Evolutionary conservation across 495 filamentous ascomycete species (phyloP).

Genomic region (Penicillium samsonianum): DNA sequence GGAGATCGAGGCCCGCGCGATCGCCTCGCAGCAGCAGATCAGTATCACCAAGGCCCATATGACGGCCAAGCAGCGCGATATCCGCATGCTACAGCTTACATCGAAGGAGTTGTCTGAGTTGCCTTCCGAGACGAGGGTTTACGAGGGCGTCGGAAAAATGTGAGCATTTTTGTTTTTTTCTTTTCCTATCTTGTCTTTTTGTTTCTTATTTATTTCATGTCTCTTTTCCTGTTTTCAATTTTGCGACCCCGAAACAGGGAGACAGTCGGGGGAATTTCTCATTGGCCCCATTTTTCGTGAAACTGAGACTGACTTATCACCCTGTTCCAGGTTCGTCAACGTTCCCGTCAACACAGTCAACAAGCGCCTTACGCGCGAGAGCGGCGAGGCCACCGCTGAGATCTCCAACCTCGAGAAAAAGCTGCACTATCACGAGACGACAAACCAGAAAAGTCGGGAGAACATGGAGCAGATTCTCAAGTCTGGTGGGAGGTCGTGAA

Average conservation of each 20-base stretch:
- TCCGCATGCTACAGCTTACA: constrained; percentile 86
- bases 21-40: constrained; percentile 89
- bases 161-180: constrained; percentile 44
- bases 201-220: background rate
- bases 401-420: constrained; percentile 82
- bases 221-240: background rate
- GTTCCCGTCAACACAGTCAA: constrained; percentile 72
- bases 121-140: constrained; percentile 78
- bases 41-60: constrained; percentile 83
- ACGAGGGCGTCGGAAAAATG: constrained; percentile 98
- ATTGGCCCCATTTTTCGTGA: background rate
- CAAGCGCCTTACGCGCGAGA: constrained; percentile 73
- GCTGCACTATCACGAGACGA: constrained; percentile 90
- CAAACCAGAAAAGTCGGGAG: constrained; percentile 86
- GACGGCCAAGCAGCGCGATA: constrained; percentile 81
- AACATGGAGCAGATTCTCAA: constrained; percentile 85
- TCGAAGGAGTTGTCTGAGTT: constrained; percentile 75
- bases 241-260: background rate
- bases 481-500: constrained; percentile 47
- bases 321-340: constrained; percentile 72
- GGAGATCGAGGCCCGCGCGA: constrained; percentile 89
- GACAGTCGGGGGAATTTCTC: background rate
- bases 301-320: constrained; percentile 4
- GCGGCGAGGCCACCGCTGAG: constrained; percentile 71
- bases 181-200: constrained; percentile 8